Conservation (phyloP, 805 yeast species). For the Candida dajiaensis region DNA sequence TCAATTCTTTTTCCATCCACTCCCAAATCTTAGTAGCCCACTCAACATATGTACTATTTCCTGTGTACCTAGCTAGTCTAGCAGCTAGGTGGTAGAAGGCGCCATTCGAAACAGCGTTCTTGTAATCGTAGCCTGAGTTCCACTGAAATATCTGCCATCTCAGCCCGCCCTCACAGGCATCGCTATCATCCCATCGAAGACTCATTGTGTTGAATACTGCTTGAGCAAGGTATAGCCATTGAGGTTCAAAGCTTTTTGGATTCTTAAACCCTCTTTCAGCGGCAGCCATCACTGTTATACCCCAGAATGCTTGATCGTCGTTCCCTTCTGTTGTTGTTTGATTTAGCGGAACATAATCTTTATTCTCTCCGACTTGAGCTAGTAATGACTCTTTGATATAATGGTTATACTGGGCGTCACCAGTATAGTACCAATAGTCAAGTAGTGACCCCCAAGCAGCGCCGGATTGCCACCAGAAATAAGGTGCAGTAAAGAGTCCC, state of each 20-base stretch:
- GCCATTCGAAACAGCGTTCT: conserved; percentile 88
- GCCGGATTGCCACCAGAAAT: conserved; percentile 99
- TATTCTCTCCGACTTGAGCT: conserved; percentile 67
- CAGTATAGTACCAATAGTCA: conserved; percentile 68
- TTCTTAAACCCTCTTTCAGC: conserved; percentile 82
- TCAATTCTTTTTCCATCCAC: conserved; percentile 59
- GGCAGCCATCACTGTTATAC: conserved; percentile 81
- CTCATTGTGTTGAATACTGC: conserved; percentile 91
- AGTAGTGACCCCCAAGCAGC: conserved; percentile 88
- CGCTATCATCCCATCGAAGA: conserved; percentile 78
- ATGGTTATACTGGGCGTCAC: conserved; percentile 61
- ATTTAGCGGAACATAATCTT: conserved; percentile 80
- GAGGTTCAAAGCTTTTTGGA: conserved; percentile 54
- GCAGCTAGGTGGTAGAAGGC: conserved; percentile 85
- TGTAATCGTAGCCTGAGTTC: conserved; percentile 92
- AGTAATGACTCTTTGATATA: conserved; percentile 55
- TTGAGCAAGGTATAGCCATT: conserved; percentile 81
- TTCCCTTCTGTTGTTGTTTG: conserved; percentile 93
- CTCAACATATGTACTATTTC: conserved; percentile 64
- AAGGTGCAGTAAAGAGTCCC: conserved; percentile 85
- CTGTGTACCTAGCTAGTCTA: conserved; percentile 76
- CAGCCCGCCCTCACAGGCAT: conserved; percentile 77
- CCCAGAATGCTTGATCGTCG: conserved; percentile 98
- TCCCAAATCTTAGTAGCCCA: conserved; percentile 74
- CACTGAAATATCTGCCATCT: conserved; percentile 96